Percentiles rank a stretch among this genome's conserved stretches.
Evolutionary conservation across 768 basidiomycete genomes (phyloP).

Genomic region (Rickenella mellea): DNA sequence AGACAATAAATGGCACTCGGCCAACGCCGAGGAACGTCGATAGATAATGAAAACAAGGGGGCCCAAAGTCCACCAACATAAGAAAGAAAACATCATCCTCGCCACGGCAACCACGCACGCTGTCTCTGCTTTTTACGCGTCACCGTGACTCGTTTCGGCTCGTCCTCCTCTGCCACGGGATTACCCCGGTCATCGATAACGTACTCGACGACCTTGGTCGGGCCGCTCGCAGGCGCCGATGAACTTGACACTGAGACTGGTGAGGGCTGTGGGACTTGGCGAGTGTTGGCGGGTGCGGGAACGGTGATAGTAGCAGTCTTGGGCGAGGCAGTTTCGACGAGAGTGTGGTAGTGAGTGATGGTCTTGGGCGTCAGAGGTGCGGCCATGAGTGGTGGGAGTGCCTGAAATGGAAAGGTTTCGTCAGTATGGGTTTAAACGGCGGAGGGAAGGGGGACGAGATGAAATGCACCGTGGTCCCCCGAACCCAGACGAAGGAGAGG

Average conservation of each 20-base stretch:
- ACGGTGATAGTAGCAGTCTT: constrained; percentile 49
- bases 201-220: constrained; percentile 63
- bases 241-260: constrained; percentile 55
- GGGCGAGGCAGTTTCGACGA: constrained; percentile 47
- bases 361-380: not conserved
- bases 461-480: constrained; percentile 72
- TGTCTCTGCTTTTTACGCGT: no score
- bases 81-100: no score
- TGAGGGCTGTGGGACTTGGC: constrained; percentile 61
- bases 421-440: constrained; percentile 22
- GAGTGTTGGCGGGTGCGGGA: constrained; percentile 72
- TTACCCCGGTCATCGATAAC: constrained; percentile 47
- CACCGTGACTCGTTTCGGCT: constrained; percentile 24
- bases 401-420: not conserved
- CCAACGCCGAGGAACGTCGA: no score
- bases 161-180: constrained; percentile 20
- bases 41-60: no score
- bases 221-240: constrained; percentile 53
- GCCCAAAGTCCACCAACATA: no score
- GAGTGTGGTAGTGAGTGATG: constrained; percentile 57
- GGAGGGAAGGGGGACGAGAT: constrained; percentile 29
- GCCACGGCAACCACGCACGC: no score
- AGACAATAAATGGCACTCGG: no score
- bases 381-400: not conserved
- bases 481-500: constrained; percentile 85